Evolutionary conservation across 495 filamentous ascomycete genomes (phyloP).

Genomic region (Penicillium diatomitis): DNA sequence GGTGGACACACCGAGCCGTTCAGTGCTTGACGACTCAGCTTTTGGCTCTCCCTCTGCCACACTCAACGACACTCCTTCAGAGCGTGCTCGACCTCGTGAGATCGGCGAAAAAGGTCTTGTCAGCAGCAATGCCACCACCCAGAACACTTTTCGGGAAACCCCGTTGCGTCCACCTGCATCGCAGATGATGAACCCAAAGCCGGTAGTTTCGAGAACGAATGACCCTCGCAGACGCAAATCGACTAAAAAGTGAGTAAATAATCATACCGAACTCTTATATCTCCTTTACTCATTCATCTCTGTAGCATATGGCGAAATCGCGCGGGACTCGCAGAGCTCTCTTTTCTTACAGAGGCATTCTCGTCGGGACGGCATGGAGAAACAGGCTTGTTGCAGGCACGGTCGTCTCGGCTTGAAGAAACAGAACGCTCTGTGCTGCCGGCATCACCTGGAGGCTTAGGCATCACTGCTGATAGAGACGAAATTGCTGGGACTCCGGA

Average conservation of each 20-base stretch:
- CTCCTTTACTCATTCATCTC: neutral
- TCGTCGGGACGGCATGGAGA: conserved; percentile 10
- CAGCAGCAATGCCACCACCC: too few species aligned
- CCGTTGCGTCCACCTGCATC: neutral
- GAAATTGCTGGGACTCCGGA: conserved; percentile 4
- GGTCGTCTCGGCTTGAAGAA: neutral
- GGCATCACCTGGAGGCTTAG: neutral
- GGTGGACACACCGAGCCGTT: neutral
- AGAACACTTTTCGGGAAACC: neutral
- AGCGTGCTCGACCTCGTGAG: too few species aligned
- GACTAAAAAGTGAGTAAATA: conserved; percentile 2
- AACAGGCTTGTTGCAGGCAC: neutral
- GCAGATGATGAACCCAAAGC: too few species aligned
- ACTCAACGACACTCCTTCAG: neutral
- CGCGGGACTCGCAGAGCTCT: too few species aligned
- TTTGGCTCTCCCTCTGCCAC: neutral
- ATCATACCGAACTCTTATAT: neutral
- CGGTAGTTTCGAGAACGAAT: neutral
- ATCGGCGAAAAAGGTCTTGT: too few species aligned
- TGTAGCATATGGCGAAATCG: neutral
- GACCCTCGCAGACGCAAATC: neutral
- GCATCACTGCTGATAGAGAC: neutral
- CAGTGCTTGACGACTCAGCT: neutral
- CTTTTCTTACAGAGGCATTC: neutral
- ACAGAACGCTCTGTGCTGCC: neutral